phyloP scores from a whole-genome alignment of 768 basidiomycete species.

The Cubamyces lactineus region DNA sequence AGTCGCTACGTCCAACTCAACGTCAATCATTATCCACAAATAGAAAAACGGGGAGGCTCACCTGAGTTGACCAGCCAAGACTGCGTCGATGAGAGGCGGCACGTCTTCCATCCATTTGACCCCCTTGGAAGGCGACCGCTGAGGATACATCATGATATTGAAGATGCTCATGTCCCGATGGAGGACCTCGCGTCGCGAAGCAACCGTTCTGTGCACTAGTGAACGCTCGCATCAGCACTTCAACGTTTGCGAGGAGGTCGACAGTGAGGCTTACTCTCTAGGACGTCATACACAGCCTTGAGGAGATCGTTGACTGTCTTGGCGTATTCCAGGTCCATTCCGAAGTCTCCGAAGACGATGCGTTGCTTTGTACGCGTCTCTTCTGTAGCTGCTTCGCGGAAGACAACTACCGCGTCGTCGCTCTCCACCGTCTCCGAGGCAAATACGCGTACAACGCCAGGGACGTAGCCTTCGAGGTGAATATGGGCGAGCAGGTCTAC shows the following conservation, averaged over 20 bases:
- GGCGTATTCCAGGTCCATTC: not conserved
- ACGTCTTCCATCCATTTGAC: not conserved
- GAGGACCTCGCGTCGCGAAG: not conserved
- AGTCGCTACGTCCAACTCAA: too few relatives aligned
- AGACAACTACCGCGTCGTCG: not conserved
- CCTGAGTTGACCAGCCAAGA: conserved; percentile 1
- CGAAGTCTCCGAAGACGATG: not conserved
- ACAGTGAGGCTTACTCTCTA: not conserved
- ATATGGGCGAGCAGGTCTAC: conserved; percentile 40
- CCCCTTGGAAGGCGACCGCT: not conserved
- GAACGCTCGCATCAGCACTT: too few relatives aligned
- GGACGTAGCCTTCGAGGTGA: not conserved
- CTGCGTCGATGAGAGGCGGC: conserved; percentile 10
- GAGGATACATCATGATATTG: conserved; percentile 24
- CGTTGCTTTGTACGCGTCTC: not conserved
- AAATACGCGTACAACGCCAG: not conserved
- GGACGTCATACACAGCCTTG: not conserved
- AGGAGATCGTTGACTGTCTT: conserved; percentile 3
- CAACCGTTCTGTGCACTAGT: conserved; percentile 16
- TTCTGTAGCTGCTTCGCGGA: too few relatives aligned
- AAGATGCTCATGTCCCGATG: conserved; percentile 19
- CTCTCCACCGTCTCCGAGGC: not conserved
- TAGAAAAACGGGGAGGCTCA: not conserved
- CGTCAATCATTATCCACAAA: too few relatives aligned
- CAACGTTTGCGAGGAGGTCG: too few relatives aligned